Base-by-base conservation (phyloP, 495 filamentous ascomycete species). In the Trichocladium uniseriatum region DNA sequence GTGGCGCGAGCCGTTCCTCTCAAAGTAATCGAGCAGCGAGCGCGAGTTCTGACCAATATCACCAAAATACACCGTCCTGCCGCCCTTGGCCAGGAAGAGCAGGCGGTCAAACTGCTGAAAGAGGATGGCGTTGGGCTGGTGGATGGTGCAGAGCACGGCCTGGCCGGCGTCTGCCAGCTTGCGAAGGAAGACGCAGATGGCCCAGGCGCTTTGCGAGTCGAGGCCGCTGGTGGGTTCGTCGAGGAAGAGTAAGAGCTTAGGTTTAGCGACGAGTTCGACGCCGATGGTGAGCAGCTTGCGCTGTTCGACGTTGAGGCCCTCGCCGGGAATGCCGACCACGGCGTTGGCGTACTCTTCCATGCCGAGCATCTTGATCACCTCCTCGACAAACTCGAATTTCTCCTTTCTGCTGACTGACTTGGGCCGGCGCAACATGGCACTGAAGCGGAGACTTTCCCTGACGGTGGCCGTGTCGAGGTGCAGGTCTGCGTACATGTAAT, bases 231-330 rank as follows among this genome's bases (percentile, higher is more conserved):
- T 89, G 3, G 86, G 86, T 53, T 89, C 84, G 51, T 89, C 84
- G 15, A 88, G 64, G 61, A 89, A 89, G 52, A 89, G 76, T 3
- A 87, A 43, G 0, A 90, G 72, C 43, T 79, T 80, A 0, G 90
- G 91, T 57, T 89, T 92, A 8, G 90, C 88, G 1, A 87, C 90
- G 2, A 96, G 69, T 60, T 96, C 90, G 13, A 96, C 90, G 51
- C 86, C 90, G 51, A 96, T 95, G 5, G 90, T 95, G 2, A 94
- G 54, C 38, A 82, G 47, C 73, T 87, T 69, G 62, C 70, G 66
- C 55, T 79, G 59, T 49, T 79, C 75, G 1, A 77, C 69, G 32
- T 67, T 67, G 2, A 72, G 59, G 16, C 62, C 62, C 61, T 87
- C 81, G 13, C 86, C 86, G 0, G 84, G 81, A n/a, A 87, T 77